These are phyloP conservation scores for Chalciporus chontae DNA, from an alignment of 768 basidiomycete species.

Conservation along the genomic window DNA sequence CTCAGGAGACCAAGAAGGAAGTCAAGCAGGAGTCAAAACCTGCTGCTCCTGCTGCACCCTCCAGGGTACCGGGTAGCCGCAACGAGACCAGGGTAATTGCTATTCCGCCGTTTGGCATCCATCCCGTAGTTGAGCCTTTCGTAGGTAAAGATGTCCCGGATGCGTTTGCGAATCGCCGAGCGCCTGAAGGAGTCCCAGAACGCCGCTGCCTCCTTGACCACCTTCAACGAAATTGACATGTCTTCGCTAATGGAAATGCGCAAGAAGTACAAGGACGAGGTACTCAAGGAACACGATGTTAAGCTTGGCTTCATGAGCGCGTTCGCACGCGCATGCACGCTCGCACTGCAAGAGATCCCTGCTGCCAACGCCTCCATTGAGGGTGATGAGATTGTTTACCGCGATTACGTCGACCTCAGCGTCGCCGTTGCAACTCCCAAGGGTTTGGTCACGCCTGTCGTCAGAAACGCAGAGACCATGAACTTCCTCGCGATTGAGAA, in stretches of 20 bases:
- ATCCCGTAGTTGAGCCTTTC: not conserved
- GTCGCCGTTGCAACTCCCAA: slow-evolving; percentile 98
- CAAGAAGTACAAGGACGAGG: slow-evolving; percentile 86
- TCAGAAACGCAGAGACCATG: slow-evolving; percentile 86
- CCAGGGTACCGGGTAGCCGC: slow-evolving; percentile 50
- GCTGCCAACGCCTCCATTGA: slow-evolving; percentile 94
- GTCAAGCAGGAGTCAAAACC: slow-evolving; percentile 31
- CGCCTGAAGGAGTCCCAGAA: slow-evolving; percentile 98
- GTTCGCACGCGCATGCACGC: slow-evolving; percentile 80
- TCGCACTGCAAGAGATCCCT: slow-evolving; percentile 90
- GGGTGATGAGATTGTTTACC: slow-evolving; percentile 89
- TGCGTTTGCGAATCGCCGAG: slow-evolving; percentile 96
- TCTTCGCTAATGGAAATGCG: slow-evolving; percentile 92
- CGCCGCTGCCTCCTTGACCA: slow-evolving; percentile 92
- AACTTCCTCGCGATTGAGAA: slow-evolving; percentile 88
- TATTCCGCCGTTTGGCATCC: not conserved
- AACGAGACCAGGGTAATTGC: slow-evolving; percentile 78
- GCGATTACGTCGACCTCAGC: slow-evolving; percentile 88
- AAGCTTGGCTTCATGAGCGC: slow-evolving; percentile 99
- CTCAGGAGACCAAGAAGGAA: slow-evolving; percentile 34
- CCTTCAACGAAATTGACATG: slow-evolving; percentile 99
- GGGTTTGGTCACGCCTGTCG: slow-evolving; percentile 93
- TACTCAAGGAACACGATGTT: slow-evolving; percentile 89
- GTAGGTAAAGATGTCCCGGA: slow-evolving; percentile 97
- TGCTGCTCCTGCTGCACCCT: slow-evolving; percentile 25